Conservation (phyloP, 306 rosid species). For the Vigna nakashimae region DNA sequence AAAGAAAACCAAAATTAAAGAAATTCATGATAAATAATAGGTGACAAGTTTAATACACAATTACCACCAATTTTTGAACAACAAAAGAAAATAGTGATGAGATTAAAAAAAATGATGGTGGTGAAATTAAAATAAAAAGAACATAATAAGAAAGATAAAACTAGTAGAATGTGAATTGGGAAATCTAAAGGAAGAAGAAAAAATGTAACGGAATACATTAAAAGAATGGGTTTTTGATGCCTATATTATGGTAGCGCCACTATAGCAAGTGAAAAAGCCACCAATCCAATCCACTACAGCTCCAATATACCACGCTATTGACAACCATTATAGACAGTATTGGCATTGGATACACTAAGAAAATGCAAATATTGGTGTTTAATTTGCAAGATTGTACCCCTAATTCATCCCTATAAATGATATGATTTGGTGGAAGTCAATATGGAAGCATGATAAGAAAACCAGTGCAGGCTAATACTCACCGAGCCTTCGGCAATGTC, state of each 20-base stretch:
- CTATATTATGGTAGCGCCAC: no score
- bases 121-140: background rate
- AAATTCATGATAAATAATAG: background rate
- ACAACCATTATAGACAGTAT: background rate
- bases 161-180: background rate
- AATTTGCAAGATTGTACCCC: background rate
- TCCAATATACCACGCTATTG: background rate
- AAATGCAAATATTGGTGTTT: background rate
- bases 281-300: background rate
- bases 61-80: background rate
- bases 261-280: background rate
- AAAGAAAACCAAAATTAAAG: background rate
- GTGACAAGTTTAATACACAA: background rate
- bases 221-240: background rate
- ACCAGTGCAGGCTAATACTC: slow-evolving; percentile 49
- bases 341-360: background rate
- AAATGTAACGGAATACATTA: background rate
- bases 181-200: background rate
- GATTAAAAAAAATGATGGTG: background rate
- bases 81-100: background rate
- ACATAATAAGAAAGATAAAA: background rate
- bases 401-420: slow-evolving; percentile 16
- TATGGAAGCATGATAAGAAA: slow-evolving; percentile 21
- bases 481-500: slow-evolving; percentile 98
- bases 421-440: slow-evolving; percentile 19